Evolutionary conservation across 176 grass and related monocot species (phyloP), one percentile per base, ranked within the genome.

Genomic region (Oryza rufipogon): DNA sequence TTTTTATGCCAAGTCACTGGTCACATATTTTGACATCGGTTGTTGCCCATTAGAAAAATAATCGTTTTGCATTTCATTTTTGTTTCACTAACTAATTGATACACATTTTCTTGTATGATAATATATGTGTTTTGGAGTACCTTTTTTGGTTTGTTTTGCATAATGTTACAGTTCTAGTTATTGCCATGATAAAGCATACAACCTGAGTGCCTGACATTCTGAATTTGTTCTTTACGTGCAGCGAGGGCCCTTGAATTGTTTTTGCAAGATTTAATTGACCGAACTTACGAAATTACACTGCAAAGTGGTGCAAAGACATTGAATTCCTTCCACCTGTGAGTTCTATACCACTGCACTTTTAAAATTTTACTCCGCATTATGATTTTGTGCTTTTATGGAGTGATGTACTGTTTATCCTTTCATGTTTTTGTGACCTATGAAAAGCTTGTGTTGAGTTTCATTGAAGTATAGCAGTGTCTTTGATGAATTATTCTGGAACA

Each of bases 241-340:
- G 97, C 97, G 4, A 94, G 94, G 85, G 91, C 97, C 73, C 91
- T 99, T 89, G 97, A 99, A 87, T 87, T 99, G 72, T 99, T 99
- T 89, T 82, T 99, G 84, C 97, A 99, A 96, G 97, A 99, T 89
- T 88, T 99, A 74, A 96, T 94, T 84, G 90, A 99, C 36, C 92
- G 84, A 68, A 96, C 97, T 42, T 99, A 96, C 13, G 80, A 90
- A 90, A 92, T 99, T 87, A 99, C 93, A 77, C 91, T 99, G 84
- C 89, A 99, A 87, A 96, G 97, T 77, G 97, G 97, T 49, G 93
- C 92, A 75, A 99, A 99, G 86, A 99, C 97, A 86, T 64, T 99
- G 84, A 99, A 94, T 92, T 96, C 97, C 65, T 94, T 88, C 70
- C 97, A 99, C 78, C 77, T 99, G 97, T 99, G 84, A 96, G 97